phyloP scores from a whole-genome alignment of 352 stramenopile genomes.

The Phytophthora palmivora region DNA sequence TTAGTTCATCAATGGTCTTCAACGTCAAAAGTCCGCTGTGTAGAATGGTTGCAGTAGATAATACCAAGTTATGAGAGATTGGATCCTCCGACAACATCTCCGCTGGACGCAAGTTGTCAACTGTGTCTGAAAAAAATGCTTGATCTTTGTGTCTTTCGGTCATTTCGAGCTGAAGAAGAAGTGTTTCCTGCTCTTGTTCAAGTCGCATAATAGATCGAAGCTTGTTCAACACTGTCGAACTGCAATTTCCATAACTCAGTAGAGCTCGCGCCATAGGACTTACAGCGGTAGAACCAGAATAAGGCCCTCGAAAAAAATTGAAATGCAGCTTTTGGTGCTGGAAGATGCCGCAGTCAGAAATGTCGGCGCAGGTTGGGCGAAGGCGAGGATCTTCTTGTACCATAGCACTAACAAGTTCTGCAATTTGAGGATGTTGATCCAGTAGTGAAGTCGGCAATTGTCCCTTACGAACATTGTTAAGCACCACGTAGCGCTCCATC shows the following conservation, averaged over 20 bases:
- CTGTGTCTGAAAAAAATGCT: not conserved
- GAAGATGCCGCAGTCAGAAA: conserved; percentile 43
- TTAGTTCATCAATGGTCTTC: conserved; percentile 29
- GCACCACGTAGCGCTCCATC: conserved; percentile 77
- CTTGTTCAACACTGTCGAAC: conserved; percentile 28
- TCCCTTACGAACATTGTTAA: conserved; percentile 54
- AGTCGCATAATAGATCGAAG: conserved; percentile 29
- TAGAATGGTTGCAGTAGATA: conserved; percentile 1
- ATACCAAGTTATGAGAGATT: conserved; percentile 2
- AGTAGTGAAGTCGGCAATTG: conserved; percentile 44
- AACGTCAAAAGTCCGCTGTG: conserved; percentile 4
- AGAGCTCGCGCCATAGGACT: conserved; percentile 9
- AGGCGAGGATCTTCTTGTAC: conserved; percentile 46
- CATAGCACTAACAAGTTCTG: conserved; percentile 58
- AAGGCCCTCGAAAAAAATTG: conserved; percentile 9
- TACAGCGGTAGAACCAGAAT: conserved; percentile 4
- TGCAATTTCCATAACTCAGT: conserved; percentile 14
- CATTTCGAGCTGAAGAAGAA: conserved; percentile 24
- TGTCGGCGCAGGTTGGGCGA: conserved; percentile 57
- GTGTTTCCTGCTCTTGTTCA: conserved; percentile 28
- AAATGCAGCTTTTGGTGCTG: conserved; percentile 34
- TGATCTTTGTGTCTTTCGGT: conserved; percentile 10
- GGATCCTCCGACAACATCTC: conserved; percentile 11
- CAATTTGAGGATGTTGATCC: conserved; percentile 49
- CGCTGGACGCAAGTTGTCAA: conserved; percentile 18